Evolutionary conservation across 2,329 filamentous ascomycete species (phyloP), one percentile per base, ranked within the genome.

Genomic region (Dothidotthia symphoricarpi): DNA sequence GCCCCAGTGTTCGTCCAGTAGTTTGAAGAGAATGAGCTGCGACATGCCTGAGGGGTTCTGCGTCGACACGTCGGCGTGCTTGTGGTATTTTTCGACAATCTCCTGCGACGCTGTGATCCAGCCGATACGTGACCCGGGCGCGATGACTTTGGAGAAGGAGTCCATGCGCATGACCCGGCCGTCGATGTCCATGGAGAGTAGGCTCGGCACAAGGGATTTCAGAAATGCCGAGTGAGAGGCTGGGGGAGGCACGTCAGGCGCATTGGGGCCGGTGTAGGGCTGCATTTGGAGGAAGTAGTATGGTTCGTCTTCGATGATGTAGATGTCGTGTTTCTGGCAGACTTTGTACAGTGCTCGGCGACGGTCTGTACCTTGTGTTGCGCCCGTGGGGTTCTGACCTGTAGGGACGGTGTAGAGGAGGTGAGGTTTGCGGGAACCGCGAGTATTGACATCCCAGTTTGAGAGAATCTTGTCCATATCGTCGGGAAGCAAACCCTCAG

Each of bases 261-360:
- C 67, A 47, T 75, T 66, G 22, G 74, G 69, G 11, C 78, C 75
- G 1, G 75, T 75, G 68, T 89, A 91, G 0, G 84, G 81, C 53
- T 86, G 81, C 85, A 89, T 87, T 68, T 95, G 90, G 24, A 95
- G 75, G 71, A 91, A 95, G 69, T 94, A 95, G 71, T 95, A 95
- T 1, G 90, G 90, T 64, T 95, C 90, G 62, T 95, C 90, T 70
- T 96, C 90, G 52, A 95, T 72, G 60, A 96, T 90, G 70, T 80
- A 85, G 27, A 95, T 59, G 60, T 95, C 86, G 66, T 95, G 88
- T 69, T 88, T 88, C 63, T 85, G 83, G 22, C 84, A 86, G 11
- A 95, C 77, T 24, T 74, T 74, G 68, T 95, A 95, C 30, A 95
- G 75, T 15, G 81, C 85, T 49, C 75, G 74, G 36, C 89, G 75